Conservation (phyloP, 2,329 filamentous ascomycete species). For the Xylariaceae sp. region DNA sequence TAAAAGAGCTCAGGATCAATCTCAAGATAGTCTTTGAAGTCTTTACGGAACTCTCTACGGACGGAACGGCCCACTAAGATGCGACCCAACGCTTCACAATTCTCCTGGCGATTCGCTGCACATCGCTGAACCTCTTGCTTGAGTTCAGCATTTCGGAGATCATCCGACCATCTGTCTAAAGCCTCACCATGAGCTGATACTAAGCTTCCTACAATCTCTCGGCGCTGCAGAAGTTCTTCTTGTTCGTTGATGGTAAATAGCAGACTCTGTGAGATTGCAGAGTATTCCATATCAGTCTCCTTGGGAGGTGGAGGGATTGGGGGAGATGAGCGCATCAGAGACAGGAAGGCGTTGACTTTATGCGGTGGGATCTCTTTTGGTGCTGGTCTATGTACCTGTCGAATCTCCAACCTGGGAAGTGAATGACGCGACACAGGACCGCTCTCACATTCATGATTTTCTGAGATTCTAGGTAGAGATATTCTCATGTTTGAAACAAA, state of each 20-base stretch:
- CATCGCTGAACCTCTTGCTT: background rate
- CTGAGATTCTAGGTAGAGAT: background rate
- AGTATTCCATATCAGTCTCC: constrained; percentile 1
- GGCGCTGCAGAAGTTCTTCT: constrained; percentile 3
- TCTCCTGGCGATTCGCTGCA: background rate
- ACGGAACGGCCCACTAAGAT: background rate
- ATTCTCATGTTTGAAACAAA: background rate
- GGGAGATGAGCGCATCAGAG: no score
- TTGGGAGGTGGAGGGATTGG: background rate
- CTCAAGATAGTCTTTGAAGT: constrained; percentile 10
- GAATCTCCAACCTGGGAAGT: constrained; percentile 4
- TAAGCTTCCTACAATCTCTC: background rate
- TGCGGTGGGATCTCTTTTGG: background rate
- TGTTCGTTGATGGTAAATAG: constrained; percentile 6
- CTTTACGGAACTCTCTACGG: constrained; percentile 2
- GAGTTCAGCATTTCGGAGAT: background rate
- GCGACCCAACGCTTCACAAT: background rate
- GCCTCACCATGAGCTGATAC: background rate
- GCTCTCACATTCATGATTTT: background rate
- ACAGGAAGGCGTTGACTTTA: background rate
- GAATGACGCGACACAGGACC: constrained; percentile 1
- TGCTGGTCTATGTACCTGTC: background rate
- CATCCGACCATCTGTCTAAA: background rate
- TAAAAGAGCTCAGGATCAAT: no score
- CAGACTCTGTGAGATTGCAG: background rate